phyloP scores from a whole-genome alignment of 2,329 filamentous ascomycete species.

The Fusarium sp. region DNA sequence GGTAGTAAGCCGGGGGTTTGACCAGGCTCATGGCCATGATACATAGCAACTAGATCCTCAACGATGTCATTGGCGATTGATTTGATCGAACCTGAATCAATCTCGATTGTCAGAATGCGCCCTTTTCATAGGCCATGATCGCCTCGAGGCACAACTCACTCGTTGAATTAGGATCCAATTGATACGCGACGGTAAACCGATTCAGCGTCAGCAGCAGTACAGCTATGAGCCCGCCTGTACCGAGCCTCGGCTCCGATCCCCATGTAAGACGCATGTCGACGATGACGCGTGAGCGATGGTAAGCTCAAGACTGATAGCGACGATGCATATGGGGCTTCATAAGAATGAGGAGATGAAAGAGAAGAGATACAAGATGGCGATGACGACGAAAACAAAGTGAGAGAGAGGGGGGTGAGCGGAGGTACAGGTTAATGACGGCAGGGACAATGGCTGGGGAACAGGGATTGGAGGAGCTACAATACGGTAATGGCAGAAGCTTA shows the following conservation, averaged over 20 bases:
- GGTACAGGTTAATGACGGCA: slow-evolving; percentile 21
- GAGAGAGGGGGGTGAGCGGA: slow-evolving; percentile 11
- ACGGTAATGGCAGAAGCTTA: neutral
- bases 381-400: slow-evolving; percentile 9
- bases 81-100: slow-evolving; percentile 58
- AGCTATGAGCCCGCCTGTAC: slow-evolving; percentile 35
- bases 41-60: slow-evolving; percentile 57
- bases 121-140: neutral
- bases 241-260: slow-evolving; percentile 17
- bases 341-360: slow-evolving; percentile 8
- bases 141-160: slow-evolving; percentile 40
- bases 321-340: slow-evolving; percentile 33
- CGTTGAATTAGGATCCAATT: slow-evolving; percentile 51
- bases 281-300: slow-evolving; percentile 23
- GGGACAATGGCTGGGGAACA: slow-evolving; percentile 13
- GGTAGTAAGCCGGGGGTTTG: slow-evolving; percentile 62
- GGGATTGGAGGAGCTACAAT: slow-evolving; percentile 12
- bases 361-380: slow-evolving; percentile 15
- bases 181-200: slow-evolving; percentile 46
- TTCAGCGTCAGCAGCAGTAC: slow-evolving; percentile 41
- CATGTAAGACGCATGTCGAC: slow-evolving; percentile 36
- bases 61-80: slow-evolving; percentile 60
- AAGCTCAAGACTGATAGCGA: slow-evolving; percentile 32
- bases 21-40: slow-evolving; percentile 59
- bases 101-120: slow-evolving; percentile 6